These are phyloP conservation scores for Leptosphaerulina australis DNA, from an alignment of 2,329 filamentous ascomycete species.

Conservation along the genomic window DNA sequence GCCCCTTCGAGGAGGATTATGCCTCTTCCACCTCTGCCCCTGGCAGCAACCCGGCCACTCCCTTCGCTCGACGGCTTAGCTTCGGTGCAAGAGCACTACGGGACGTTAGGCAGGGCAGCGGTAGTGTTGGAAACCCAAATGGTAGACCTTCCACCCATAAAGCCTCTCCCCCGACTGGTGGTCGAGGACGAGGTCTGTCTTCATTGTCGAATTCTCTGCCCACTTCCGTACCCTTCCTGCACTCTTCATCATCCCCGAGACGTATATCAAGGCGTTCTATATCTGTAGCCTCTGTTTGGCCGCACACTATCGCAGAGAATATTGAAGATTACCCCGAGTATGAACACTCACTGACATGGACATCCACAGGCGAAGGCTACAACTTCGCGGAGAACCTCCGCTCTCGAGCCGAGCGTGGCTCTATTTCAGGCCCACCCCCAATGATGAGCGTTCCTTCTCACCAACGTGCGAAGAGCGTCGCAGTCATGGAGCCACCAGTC, in stretches of 20 bases:
- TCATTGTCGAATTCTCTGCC: conserved; percentile 49
- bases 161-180: conserved; percentile 59
- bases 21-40: conserved; percentile 58
- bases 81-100: conserved; percentile 82
- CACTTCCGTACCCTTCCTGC: conserved; percentile 33
- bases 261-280: conserved; percentile 28
- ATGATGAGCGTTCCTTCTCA: conserved; percentile 50
- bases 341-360: conserved; percentile 68
- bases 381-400: conserved; percentile 97
- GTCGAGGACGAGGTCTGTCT: conserved; percentile 64
- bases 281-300: conserved; percentile 35
- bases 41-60: conserved; percentile 69
- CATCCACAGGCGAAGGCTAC: conserved; percentile 82
- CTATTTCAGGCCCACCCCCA: conserved; percentile 57
- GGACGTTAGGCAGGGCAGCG: conserved; percentile 65
- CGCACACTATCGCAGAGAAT: conserved; percentile 40
- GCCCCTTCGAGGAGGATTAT: conserved; percentile 62
- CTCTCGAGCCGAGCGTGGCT: conserved; percentile 79
- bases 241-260: conserved; percentile 30
- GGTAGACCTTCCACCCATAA: conserved; percentile 63
- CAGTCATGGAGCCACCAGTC: conserved; percentile 63
- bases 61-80: conserved; percentile 84
- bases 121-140: conserved; percentile 63
- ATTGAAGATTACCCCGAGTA: conserved; percentile 41
- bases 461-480: conserved; percentile 72